Evolutionary conservation across 768 basidiomycete species (phyloP).

Genomic region (Multifurca ochricompacta): DNA sequence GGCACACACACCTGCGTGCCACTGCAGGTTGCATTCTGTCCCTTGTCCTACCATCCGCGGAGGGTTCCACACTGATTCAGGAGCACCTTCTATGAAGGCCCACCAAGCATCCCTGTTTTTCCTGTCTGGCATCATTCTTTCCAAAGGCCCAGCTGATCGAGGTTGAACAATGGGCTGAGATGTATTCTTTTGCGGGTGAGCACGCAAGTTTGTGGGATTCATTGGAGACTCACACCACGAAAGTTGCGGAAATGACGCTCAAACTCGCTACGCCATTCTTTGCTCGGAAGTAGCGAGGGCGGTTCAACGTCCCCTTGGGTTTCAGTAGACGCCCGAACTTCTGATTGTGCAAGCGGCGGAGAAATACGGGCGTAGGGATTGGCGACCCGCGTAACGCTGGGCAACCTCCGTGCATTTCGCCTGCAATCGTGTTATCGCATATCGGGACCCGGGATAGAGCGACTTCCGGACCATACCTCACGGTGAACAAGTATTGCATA

Average conservation of each 20-base stretch:
- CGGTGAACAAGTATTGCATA: constrained; percentile 72
- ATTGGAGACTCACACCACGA: constrained; percentile 39
- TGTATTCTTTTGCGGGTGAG: constrained; percentile 44
- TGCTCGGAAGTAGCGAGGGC: constrained; percentile 45
- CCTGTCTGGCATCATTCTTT: constrained; percentile 53
- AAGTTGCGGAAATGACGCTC: constrained; percentile 57
- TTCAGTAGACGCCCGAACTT: constrained; percentile 10
- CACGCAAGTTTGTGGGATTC: not conserved
- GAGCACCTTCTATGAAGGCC: constrained; percentile 62
- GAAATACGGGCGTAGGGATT: constrained; percentile 56
- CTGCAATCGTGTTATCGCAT: constrained; percentile 30
- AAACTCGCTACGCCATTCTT: constrained; percentile 58
- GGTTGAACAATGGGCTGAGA: constrained; percentile 52
- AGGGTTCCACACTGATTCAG: constrained; percentile 61
- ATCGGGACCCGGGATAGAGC: constrained; percentile 1
- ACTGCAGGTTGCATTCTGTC: constrained; percentile 16
- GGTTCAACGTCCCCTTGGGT: constrained; percentile 19
- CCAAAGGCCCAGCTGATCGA: constrained; percentile 27
- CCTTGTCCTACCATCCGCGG: constrained; percentile 33
- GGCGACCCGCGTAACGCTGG: constrained; percentile 51
- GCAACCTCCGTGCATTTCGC: constrained; percentile 61
- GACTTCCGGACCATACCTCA: constrained; percentile 43
- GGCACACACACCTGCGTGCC: constrained; percentile 8
- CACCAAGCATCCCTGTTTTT: constrained; percentile 75
- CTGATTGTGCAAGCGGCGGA: constrained; percentile 14